Evolutionary conservation across 2,329 filamentous ascomycete species (phyloP).

Genomic region (Colletotrichum lupini): DNA sequence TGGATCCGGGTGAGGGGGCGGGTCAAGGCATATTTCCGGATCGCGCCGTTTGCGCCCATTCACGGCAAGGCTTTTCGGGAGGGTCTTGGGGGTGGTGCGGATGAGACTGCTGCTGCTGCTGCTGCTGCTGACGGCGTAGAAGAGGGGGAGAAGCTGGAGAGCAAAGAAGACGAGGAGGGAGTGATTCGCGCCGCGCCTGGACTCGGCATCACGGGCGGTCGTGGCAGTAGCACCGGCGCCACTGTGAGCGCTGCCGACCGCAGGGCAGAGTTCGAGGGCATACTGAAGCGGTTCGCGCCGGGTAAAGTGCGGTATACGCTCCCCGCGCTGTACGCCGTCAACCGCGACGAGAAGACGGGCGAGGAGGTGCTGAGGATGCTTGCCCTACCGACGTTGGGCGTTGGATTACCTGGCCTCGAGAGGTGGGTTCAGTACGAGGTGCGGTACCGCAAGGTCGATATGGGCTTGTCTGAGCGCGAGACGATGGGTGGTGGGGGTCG

Average conservation of each 20-base stretch:
- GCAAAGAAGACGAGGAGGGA: not conserved
- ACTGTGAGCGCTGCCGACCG: conserved; percentile 26
- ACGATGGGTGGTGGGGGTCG: not conserved
- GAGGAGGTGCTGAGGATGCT: conserved; percentile 53
- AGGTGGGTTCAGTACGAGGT: conserved; percentile 62
- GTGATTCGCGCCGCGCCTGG: not conserved
- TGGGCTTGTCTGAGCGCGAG: conserved; percentile 44
- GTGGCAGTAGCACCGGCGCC: not conserved
- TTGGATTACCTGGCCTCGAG: conserved; percentile 58
- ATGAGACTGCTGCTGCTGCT: conserved; percentile 26
- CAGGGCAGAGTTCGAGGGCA: conserved; percentile 48
- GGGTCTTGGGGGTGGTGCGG: conserved; percentile 43
- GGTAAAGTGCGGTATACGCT: conserved; percentile 67
- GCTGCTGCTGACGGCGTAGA: not conserved
- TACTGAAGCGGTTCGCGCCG: conserved; percentile 62
- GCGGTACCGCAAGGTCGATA: conserved; percentile 62
- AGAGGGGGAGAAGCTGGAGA: fast-evolving
- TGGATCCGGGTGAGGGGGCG: conserved; percentile 65
- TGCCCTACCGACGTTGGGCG: conserved; percentile 63
- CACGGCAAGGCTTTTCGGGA: conserved; percentile 61
- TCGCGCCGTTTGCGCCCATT: conserved; percentile 58
- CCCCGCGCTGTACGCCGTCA: conserved; percentile 63
- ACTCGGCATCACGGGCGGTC: not conserved
- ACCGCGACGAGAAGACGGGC: conserved; percentile 38
- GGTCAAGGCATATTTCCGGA: conserved; percentile 51